Percentiles rank a stretch among this genome's conserved stretches.
phyloP scores from a whole-genome alignment of 2,329 filamentous ascomycete genomes.

The Escovopsis sp. region DNA sequence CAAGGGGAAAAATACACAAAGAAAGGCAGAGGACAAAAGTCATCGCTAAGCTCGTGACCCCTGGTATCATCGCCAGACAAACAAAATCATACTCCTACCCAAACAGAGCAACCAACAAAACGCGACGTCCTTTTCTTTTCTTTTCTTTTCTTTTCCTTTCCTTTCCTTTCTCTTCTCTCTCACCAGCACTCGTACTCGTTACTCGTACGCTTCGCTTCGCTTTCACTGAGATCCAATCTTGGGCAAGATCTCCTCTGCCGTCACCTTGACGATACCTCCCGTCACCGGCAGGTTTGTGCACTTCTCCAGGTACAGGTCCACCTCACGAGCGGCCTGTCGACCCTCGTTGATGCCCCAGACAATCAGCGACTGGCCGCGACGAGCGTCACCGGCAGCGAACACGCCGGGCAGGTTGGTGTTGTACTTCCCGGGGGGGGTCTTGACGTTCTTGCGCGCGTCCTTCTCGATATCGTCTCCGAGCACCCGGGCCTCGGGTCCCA shows the following conservation, averaged over 20 bases:
- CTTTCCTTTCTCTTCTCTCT: too few relatives aligned
- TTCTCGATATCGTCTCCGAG: slow-evolving; percentile 81
- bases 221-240: slow-evolving; percentile 8
- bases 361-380: slow-evolving; percentile 86
- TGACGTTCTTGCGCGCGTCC: slow-evolving; percentile 88
- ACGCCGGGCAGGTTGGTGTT: slow-evolving; percentile 76
- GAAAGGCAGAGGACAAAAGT: background rate
- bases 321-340: slow-evolving; percentile 79
- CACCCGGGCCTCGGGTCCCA: slow-evolving; percentile 80
- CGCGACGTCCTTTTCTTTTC: background rate
- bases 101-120: background rate
- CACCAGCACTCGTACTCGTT: too few relatives aligned
- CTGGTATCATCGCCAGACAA: slow-evolving; percentile 4
- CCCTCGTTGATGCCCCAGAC: slow-evolving; percentile 99
- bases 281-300: slow-evolving; percentile 73
- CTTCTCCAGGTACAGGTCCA: slow-evolving; percentile 74
- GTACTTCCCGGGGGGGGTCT: slow-evolving; percentile 80
- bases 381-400: slow-evolving; percentile 90
- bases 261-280: slow-evolving; percentile 79
- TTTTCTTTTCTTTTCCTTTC: background rate
- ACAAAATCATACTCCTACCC: background rate
- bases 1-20: background rate
- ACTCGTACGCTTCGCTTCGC: too few relatives aligned
- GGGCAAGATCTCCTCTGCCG: slow-evolving; percentile 53
- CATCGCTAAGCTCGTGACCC: background rate